phyloP scores from a whole-genome alignment of 2,329 filamentous ascomycete species.

The Zalaria sp. region DNA sequence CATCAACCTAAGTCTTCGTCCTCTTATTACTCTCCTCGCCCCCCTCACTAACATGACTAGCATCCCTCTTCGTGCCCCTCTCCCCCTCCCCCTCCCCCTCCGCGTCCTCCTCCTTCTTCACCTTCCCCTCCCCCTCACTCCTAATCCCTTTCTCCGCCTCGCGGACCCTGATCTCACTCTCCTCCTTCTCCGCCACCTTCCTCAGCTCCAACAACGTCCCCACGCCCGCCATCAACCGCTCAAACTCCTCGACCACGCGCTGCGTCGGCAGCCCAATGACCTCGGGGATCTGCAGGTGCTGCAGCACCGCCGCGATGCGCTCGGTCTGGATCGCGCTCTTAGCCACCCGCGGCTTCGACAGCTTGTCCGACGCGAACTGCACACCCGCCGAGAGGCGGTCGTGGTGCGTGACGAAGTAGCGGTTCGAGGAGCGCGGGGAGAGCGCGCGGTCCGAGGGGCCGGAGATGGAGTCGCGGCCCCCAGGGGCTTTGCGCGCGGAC shows the following conservation, averaged over 20 bases:
- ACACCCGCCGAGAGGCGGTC: constrained; percentile 78
- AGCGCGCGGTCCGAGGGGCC: constrained; percentile 34
- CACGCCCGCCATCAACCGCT: constrained; percentile 54
- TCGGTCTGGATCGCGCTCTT: constrained; percentile 64
- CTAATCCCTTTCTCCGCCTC: constrained; percentile 18
- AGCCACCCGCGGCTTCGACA: constrained; percentile 64
- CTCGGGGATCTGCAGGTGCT: constrained; percentile 55
- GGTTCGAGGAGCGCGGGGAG: constrained; percentile 63
- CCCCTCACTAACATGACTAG: constrained; percentile 6
- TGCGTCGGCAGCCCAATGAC: constrained; percentile 61
- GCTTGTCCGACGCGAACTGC: constrained; percentile 74
- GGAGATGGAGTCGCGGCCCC: constrained; percentile 15
- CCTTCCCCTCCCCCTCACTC: constrained; percentile 1
- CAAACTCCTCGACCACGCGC: constrained; percentile 57
- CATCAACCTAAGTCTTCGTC: constrained; percentile 2
- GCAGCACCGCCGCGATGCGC: constrained; percentile 59
- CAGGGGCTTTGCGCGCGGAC: no score
- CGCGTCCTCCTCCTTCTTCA: constrained; percentile 1
- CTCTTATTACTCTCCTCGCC: constrained; percentile 4
- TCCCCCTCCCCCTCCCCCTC: constrained; percentile 1
- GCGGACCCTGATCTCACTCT: constrained; percentile 51
- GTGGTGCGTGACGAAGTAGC: constrained; percentile 60
- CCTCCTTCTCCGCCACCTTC: constrained; percentile 63
- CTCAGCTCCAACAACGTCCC: constrained; percentile 56
- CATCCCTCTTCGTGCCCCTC: constrained; percentile 6